Evolutionary conservation across 176 grass and related monocot species (phyloP).

Genomic region (Sorghum bicolor): DNA sequence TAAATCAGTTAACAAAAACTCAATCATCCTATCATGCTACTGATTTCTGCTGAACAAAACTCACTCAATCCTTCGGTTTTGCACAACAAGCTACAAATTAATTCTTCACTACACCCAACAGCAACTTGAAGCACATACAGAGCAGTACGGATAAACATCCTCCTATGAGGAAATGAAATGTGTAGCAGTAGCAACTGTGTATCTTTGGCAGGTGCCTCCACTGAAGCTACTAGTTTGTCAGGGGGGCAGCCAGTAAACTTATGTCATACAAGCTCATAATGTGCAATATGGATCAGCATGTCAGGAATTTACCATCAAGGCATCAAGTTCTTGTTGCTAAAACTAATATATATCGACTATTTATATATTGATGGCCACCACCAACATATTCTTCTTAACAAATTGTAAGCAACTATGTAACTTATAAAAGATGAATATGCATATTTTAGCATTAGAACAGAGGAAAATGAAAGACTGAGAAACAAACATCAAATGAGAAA

Average conservation of each 20-base stretch:
- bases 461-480: background rate
- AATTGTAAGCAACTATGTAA: background rate
- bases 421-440: background rate
- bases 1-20: conserved; percentile 4
- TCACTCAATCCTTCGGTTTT: background rate
- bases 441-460: background rate
- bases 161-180: background rate
- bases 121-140: background rate
- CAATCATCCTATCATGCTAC: conserved; percentile 6
- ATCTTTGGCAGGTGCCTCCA: background rate
- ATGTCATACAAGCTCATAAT: background rate
- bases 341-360: background rate
- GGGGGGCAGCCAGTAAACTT: background rate
- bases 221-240: conserved; percentile 18
- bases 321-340: conserved; percentile 9
- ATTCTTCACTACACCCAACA: background rate
- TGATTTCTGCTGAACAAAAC: background rate
- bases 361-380: conserved; percentile 3
- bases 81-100: background rate
- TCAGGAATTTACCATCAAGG: background rate
- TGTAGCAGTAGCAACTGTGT: background rate
- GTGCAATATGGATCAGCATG: background rate
- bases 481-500: conserved; percentile 23
- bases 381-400: background rate
- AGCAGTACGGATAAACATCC: background rate